These are phyloP conservation scores for Avena eriantha DNA, from an alignment of 176 grass and related monocot genomes.

Conservation along the genomic window DNA sequence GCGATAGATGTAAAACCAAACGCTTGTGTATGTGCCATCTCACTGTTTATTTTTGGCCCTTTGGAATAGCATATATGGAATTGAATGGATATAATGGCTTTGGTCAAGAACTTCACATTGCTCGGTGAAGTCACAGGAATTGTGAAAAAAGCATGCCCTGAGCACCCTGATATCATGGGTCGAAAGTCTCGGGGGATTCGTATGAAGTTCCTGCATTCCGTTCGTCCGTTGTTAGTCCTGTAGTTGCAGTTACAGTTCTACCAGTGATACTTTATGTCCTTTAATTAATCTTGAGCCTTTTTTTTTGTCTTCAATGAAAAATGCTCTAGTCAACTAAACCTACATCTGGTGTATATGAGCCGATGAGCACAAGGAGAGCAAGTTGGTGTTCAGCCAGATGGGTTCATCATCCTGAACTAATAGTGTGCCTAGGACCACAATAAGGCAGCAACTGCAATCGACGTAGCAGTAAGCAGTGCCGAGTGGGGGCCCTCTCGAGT, in stretches of 20 bases:
- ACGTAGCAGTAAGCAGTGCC: background rate
- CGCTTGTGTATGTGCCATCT: background rate
- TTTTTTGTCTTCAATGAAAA: background rate
- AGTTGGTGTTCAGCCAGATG: background rate
- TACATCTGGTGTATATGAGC: background rate
- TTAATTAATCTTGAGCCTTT: background rate
- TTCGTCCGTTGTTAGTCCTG: background rate
- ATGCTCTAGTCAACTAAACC: background rate
- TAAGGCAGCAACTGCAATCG: background rate
- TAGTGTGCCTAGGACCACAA: background rate
- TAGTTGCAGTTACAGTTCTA: background rate
- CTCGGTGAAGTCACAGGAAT: background rate
- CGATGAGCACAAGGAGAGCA: background rate
- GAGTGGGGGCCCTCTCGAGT: background rate
- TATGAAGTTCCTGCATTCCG: background rate
- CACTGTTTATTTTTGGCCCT: background rate
- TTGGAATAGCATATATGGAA: background rate
- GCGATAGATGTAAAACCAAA: slow-evolving; percentile 9
- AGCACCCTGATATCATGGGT: background rate
- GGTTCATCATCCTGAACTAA: background rate
- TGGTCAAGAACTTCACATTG: background rate
- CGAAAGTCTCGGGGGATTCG: background rate
- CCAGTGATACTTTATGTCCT: background rate
- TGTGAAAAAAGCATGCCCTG: background rate
- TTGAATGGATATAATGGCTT: background rate